Evolutionary conservation across 495 filamentous ascomycete genomes (phyloP), one percentile per base, ranked within the genome.

Genomic region (Trichocladium antarcticum): DNA sequence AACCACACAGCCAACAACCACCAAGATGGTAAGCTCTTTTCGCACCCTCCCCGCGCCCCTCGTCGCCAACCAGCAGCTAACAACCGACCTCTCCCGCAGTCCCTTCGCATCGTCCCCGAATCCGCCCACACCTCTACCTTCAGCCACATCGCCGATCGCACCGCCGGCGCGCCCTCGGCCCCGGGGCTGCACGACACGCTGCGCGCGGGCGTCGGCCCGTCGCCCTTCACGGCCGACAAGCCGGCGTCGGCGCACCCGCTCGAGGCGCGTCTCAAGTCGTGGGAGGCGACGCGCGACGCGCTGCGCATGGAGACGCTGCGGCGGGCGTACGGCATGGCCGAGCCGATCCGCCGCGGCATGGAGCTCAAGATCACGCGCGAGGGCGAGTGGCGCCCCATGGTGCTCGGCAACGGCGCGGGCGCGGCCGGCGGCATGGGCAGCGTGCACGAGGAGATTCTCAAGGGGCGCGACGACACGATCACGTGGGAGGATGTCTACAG

Each of bases 311-410:
- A 89, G 69, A 67, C 74, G 28, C 76, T 95, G 62, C 78, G 88
- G 38, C 85, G 87, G 47, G 78, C 82, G 28, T 96, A 84, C 65
- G 90, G 90, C 37, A 87, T 95, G 49, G 86, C 83, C n/a, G 90
- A 95, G 77, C 89, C 90, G 9, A 78, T 96, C 53, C 78, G 86
- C 14, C 79, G 90, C n/a, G 84, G 82, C 31, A 98, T 98, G 90
- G 90, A 98, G 74, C 70, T 94, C 59, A 85, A 84, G 76, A 88
- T 94, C 60, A 76, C 79, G 1, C 63, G 70, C 34, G 71, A 71
- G 41, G 74, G 79, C 36, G 64, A 68, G 52, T 77, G 75, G 76
- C 68, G 67, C 53, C 75, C 74, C 3, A 49, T 70, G 28, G 66
- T 62, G 6, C 65, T 77, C 7, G 70, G 68, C 34, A 67, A 68